Percentiles rank a stretch among this genome's conserved stretches.
These are phyloP conservation scores for Aspergillus sojae DNA, from an alignment of 2,329 filamentous ascomycete genomes.

Conservation along the genomic window DNA sequence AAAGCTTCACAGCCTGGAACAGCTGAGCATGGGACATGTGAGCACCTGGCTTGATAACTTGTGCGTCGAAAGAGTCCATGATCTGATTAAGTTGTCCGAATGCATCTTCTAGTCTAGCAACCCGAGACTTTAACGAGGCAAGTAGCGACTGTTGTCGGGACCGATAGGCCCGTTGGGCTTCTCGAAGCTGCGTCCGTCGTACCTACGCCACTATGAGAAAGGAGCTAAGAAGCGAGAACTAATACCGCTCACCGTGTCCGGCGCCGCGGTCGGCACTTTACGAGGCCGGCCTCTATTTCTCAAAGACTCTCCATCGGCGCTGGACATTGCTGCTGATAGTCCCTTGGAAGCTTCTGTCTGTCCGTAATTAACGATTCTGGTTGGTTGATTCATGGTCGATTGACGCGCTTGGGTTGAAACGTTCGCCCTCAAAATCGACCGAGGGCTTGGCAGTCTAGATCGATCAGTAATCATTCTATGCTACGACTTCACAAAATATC, in stretches of 20 bases:
- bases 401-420: background rate
- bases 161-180: slow-evolving; percentile 4
- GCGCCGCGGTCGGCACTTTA: background rate
- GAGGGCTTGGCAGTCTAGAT: background rate
- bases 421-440: background rate
- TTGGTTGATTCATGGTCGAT: background rate
- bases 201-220: slow-evolving; percentile 4
- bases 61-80: background rate
- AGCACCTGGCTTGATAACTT: slow-evolving; percentile 1
- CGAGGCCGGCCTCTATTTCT: background rate
- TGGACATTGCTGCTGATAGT: background rate
- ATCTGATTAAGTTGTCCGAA: background rate
- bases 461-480: background rate
- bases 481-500: background rate
- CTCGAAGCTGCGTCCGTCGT: slow-evolving; percentile 2
- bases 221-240: background rate
- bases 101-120: background rate
- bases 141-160: background rate
- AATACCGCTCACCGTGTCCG: slow-evolving; percentile 1
- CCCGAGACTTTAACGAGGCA: background rate
- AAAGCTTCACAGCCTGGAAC: background rate
- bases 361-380: background rate
- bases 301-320: background rate
- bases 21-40: background rate
- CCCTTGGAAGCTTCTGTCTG: background rate